Evolutionary conservation across 192 early-diverging fungal genomes (phyloP), one percentile per base, ranked within the genome.

Genomic region (Gigaspora rosea): DNA sequence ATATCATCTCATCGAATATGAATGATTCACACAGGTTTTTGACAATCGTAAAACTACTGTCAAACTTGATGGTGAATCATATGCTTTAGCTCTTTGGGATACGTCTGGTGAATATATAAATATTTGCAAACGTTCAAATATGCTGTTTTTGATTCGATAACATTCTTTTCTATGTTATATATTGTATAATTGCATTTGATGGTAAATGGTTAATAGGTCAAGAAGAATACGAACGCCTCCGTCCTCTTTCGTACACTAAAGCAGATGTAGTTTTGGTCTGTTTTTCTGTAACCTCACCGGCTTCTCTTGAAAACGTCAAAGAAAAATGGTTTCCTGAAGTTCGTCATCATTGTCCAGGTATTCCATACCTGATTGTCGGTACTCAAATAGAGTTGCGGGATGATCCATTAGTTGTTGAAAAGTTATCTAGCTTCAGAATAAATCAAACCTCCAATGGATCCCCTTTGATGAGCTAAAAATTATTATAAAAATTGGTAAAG

Each of bases 41-140:
- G 96, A 98, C 86, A 97, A 98, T 82, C 97, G 97, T 89, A 94
- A 94, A 71, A 95, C 96, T 22, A 97, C 95, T n/a, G 95, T 98
- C 71, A 98, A 97, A 94, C 96, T 97, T 86, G 96, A 94, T 69
- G 94, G 93, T 80, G 95, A 98, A 82, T 96, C 96, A 22, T 97
- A 96, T 86, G 96, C 96, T 46, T n/a, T n/a, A n/a, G n/a, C n/a
- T n/a, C n/a, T n/a, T n/a, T 96, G 96, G 84, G 96, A 97, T 91
- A 97, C 96, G 65, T 94, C 95, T 70, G 90, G 91, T 85, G 84
- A 57, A 47, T 18, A 11, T 49, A 27, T 27, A 27, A 0, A 27
- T 27, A 1, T 22, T 58, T 9, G 13, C 4, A 47, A 57, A 20
- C 41, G 9, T 56, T 76, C 32, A 12, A 27, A 22, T 27, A 27